Evolutionary conservation across 2,329 filamentous ascomycete genomes (phyloP), one percentile per base, ranked within the genome.

Genomic region (Ophiocordyceps unilateralis): DNA sequence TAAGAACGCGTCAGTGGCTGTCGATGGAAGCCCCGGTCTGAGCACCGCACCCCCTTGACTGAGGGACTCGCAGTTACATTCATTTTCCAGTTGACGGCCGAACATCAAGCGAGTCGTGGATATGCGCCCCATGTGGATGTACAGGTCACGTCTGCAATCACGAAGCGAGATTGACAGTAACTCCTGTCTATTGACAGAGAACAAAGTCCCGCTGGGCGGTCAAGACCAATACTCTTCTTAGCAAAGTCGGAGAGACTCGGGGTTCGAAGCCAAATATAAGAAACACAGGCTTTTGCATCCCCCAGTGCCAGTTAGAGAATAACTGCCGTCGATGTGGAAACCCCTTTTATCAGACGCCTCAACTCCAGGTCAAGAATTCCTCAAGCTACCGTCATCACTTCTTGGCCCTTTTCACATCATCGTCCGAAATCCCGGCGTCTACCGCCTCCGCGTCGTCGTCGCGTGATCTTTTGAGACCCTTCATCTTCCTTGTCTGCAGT

Each of bases 401-500:
- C 52, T 58, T 63, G 46, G 52, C 45, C 48, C 59, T 57, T 52
- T 64, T 63, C 40, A 58, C 50, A 28, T 63, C 62, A n/a, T 23
- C 38, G 22, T 40, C 38, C 10, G 55, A 56, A 17, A 53, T 22
- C 15, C 8, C 20, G 12, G 14, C 48, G 9, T 52, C 61, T 45
- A 68, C 64, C 51, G 66, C 67, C 45, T 66, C 66, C 15, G 54
- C 66, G 4, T 65, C 68, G 42, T 72, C 75, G 48, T 78, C 78
- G 43, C 85, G 76, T 49, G 73, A 78, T 50, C 91, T 74, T 76
- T 96, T 98, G 51, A 98, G 64, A 51, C 88, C 91, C 78, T 98
- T 98, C 88, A 98, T 96, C 77, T 98, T 98, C 58, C 91, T 80
- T 43, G 88, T 93, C 70, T 98, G 91, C 62, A 98, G 63, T 53